phyloP scores from a whole-genome alignment of 768 basidiomycete species.

The Ephemerocybe angulata region DNA sequence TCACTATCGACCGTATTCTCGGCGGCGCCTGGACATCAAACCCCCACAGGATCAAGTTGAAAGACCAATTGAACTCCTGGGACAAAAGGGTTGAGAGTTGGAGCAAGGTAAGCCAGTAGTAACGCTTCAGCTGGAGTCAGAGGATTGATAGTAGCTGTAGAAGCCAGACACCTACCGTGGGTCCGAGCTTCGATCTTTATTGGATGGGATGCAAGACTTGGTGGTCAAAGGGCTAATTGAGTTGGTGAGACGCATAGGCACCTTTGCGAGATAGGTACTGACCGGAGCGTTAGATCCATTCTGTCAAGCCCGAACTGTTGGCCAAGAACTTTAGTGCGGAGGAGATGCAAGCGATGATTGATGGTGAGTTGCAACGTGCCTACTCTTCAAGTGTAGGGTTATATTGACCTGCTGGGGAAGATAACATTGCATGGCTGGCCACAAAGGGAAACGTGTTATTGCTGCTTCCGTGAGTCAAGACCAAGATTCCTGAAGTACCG shows the following conservation, averaged over 20 bases:
- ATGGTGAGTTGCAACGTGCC: slow-evolving; percentile 11
- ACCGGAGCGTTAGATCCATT: slow-evolving; percentile 18
- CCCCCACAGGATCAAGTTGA: background rate
- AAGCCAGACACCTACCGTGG: slow-evolving; percentile 9
- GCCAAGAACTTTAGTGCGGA: slow-evolving; percentile 14
- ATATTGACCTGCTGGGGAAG: slow-evolving; percentile 4
- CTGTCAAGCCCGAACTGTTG: slow-evolving; percentile 15
- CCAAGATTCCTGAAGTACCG: background rate
- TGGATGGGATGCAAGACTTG: slow-evolving; percentile 13
- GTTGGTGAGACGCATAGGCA: slow-evolving; percentile 11
- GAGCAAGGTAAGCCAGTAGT: slow-evolving; percentile 11
- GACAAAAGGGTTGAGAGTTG: slow-evolving; percentile 7
- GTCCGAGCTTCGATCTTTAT: background rate
- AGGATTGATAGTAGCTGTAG: background rate
- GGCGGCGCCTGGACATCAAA: slow-evolving; percentile 8
- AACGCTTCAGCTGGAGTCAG: background rate
- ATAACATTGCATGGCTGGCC: slow-evolving; percentile 26
- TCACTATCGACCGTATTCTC: slow-evolving; percentile 13
- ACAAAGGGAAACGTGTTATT: slow-evolving; percentile 21
- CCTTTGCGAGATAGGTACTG: too few species aligned
- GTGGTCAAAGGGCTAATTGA: slow-evolving; percentile 14
- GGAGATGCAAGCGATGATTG: slow-evolving; percentile 19
- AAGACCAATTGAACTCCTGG: slow-evolving; percentile 10
- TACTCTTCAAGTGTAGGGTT: background rate
- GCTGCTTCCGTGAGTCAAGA: slow-evolving; percentile 22